These are phyloP conservation scores for Suillus spraguei DNA, from an alignment of 768 basidiomycete species.

Conservation along the genomic window DNA sequence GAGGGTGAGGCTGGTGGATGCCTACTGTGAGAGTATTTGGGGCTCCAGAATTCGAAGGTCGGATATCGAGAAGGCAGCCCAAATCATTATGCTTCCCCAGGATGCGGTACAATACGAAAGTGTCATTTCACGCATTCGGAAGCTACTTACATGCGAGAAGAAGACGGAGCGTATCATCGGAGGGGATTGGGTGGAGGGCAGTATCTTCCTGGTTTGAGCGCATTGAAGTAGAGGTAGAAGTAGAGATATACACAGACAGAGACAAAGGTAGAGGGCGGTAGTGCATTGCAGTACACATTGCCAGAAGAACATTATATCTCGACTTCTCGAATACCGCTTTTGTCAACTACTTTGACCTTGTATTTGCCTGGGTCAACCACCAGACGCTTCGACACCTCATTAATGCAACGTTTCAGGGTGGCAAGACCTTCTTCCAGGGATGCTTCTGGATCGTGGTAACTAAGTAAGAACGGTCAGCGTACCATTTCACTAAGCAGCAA, in stretches of 20 bases:
- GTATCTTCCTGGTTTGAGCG: constrained; percentile 21
- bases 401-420: constrained; percentile 82
- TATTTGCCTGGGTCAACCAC: constrained; percentile 80
- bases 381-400: constrained; percentile 84
- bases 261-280: not conserved
- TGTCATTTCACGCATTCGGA: constrained; percentile 37
- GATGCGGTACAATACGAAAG: constrained; percentile 16
- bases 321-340: constrained; percentile 83
- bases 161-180: constrained; percentile 55
- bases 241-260: not conserved
- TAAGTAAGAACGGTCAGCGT: constrained; percentile 30
- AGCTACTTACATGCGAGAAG: constrained; percentile 50
- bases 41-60: constrained; percentile 51
- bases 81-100: constrained; percentile 12
- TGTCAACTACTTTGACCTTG: constrained; percentile 91
- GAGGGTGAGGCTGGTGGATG: constrained; percentile 50
- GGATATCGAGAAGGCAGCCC: constrained; percentile 45
- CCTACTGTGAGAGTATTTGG: constrained; percentile 61
- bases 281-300: constrained; percentile 4
- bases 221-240: not conserved
- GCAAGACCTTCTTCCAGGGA: constrained; percentile 84
- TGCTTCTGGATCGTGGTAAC: constrained; percentile 91
- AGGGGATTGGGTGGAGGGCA: constrained; percentile 47
- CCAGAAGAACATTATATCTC: constrained; percentile 52
- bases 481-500: not conserved